These are phyloP conservation scores for Hypoxylon lienhwacheense DNA, from an alignment of 495 filamentous ascomycete species.

Conservation along the genomic window DNA sequence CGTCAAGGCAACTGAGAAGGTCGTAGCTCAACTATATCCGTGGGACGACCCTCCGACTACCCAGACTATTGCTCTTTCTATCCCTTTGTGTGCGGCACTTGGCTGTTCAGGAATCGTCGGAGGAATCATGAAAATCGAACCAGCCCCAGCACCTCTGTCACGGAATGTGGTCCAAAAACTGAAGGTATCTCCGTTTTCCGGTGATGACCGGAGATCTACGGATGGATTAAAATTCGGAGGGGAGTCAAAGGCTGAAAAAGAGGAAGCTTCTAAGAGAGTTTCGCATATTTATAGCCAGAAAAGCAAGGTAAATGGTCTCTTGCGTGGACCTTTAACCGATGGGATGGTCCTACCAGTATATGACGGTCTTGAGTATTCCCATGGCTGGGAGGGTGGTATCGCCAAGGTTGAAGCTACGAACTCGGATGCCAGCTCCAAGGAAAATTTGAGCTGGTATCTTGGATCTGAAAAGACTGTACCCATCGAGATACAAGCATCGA, in stretches of 20 bases:
- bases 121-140: conserved; percentile 82
- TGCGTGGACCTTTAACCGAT: conserved; percentile 88
- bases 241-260: conserved; percentile 73
- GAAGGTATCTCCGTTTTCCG: conserved; percentile 77
- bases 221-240: conserved; percentile 84
- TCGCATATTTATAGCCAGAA: conserved; percentile 57
- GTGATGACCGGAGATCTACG: conserved; percentile 52
- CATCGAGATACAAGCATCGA: conserved; percentile 70
- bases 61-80: conserved; percentile 75
- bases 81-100: conserved; percentile 70
- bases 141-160: conserved; percentile 46
- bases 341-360: conserved; percentile 69
- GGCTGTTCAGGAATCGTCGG: conserved; percentile 74
- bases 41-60: conserved; percentile 90
- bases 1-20: conserved; percentile 63
- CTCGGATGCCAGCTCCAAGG: conserved; percentile 52
- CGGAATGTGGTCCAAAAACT: conserved; percentile 53
- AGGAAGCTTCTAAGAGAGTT: conserved; percentile 64
- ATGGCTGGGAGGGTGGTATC: conserved; percentile 73
- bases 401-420: conserved; percentile 67
- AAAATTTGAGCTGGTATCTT: conserved; percentile 68
- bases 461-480: conserved; percentile 72
- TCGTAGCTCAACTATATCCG: conserved; percentile 71
- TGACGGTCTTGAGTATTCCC: conserved; percentile 41
- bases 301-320: conserved; percentile 57